Conservation (phyloP, 768 basidiomycete genomes). For the Trametes punicea region DNA sequence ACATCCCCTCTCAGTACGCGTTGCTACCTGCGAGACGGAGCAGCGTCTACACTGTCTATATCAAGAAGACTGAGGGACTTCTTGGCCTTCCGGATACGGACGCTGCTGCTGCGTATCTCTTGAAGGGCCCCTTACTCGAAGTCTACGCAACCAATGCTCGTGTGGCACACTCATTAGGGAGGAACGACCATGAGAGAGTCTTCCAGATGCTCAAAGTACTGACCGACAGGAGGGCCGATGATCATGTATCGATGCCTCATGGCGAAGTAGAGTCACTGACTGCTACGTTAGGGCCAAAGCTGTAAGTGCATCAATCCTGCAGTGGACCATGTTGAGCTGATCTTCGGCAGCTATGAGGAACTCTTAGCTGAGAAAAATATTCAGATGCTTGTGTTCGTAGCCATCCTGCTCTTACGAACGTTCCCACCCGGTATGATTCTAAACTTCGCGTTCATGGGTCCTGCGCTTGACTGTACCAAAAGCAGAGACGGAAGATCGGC, state of each 20-base stretch:
- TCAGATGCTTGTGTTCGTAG: slow-evolving; percentile 79
- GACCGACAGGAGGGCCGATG: slow-evolving; percentile 28
- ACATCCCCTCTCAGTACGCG: slow-evolving; percentile 40
- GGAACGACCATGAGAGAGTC: slow-evolving; percentile 68
- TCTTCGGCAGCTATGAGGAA: slow-evolving; percentile 38
- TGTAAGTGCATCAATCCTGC: slow-evolving; percentile 24
- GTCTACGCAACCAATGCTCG: slow-evolving; percentile 60
- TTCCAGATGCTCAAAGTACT: slow-evolving; percentile 56
- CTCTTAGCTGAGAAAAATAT: slow-evolving; percentile 55
- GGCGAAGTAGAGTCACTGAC: slow-evolving; percentile 15
- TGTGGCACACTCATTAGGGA: slow-evolving; percentile 54
- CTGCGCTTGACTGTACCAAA: too few relatives aligned
- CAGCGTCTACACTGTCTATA: slow-evolving; percentile 58
- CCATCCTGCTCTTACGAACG: slow-evolving; percentile 52
- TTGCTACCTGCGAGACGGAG: slow-evolving; percentile 48
- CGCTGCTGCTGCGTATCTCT: slow-evolving; percentile 64
- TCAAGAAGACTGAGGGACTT: slow-evolving; percentile 50
- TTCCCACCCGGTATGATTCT: slow-evolving; percentile 16
- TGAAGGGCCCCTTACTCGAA: slow-evolving; percentile 37
- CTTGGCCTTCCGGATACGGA: slow-evolving; percentile 46
- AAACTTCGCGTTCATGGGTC: too few relatives aligned
- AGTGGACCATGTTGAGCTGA: background rate
- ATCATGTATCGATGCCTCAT: background rate
- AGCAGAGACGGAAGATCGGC: background rate
- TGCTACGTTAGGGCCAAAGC: slow-evolving; percentile 25